A percentile compares a stretch with the other conserved stretches of the same genome.
Evolutionary conservation across 805 yeast species (phyloP).

Genomic region (Sugiyamaella qingdaonensis): DNA sequence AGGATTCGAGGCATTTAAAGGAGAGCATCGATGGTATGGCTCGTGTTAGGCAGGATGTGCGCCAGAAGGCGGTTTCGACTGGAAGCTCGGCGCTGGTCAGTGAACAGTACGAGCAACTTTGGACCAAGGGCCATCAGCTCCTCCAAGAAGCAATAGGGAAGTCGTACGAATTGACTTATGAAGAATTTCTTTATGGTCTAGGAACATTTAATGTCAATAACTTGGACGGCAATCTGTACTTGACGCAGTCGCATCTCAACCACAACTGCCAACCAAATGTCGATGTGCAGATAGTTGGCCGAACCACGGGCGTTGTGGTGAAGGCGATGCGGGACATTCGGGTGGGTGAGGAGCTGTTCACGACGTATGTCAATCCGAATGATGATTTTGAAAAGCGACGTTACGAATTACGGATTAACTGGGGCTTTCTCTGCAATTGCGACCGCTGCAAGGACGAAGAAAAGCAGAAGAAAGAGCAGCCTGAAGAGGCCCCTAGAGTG

Average conservation of each 20-base stretch:
- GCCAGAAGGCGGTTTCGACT: conserved; percentile 51
- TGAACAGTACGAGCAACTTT: conserved; percentile 53
- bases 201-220: conserved; percentile 77
- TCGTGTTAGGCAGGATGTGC: conserved; percentile 58
- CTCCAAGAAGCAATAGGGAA: conserved; percentile 46
- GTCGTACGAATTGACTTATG: conserved; percentile 38
- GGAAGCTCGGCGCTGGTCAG: conserved; percentile 42
- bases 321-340: conserved; percentile 54
- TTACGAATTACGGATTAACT: conserved; percentile 61
- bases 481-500: conserved; percentile 9
- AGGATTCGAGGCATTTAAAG: conserved; percentile 29
- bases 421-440: conserved; percentile 77
- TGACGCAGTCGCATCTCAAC: conserved; percentile 65
- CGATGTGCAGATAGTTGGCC: conserved; percentile 39
- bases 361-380: conserved; percentile 65
- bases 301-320: conserved; percentile 54
- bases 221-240: conserved; percentile 53
- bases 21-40: conserved; percentile 63
- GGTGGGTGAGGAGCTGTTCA: conserved; percentile 63
- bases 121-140: conserved; percentile 54
- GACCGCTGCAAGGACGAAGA: conserved; percentile 59
- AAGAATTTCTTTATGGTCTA: conserved; percentile 55
- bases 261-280: conserved; percentile 76
- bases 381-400: conserved; percentile 61
- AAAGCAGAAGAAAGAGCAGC: conserved; percentile 26